Evolutionary conservation across 768 basidiomycete species (phyloP).

Genomic region (Hortiboletus flavorubellus): DNA sequence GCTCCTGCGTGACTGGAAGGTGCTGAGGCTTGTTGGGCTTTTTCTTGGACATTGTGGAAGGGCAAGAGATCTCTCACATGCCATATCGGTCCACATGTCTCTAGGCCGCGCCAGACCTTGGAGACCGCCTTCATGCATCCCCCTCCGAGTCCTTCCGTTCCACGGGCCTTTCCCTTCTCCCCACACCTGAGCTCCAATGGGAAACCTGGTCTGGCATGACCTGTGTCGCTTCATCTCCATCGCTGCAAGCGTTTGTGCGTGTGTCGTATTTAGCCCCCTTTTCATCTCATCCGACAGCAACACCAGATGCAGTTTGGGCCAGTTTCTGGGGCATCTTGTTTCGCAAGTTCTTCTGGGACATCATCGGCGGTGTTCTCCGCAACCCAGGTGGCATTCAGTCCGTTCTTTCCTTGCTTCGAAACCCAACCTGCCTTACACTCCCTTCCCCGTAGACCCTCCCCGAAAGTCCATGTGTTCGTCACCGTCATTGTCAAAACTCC

Average conservation of each 20-base stretch:
- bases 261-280: not conserved
- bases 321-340: constrained; percentile 76
- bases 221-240: constrained; percentile 67
- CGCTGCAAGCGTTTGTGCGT: constrained; percentile 71
- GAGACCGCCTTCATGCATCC: too few species aligned
- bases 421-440: not conserved
- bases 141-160: constrained; percentile 18
- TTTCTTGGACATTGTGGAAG: constrained; percentile 33
- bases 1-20: constrained; percentile 32
- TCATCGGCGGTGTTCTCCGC: constrained; percentile 76
- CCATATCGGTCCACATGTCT: too few species aligned
- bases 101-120: too few species aligned
- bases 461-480: constrained; percentile 60
- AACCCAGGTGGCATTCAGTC: constrained; percentile 79
- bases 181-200: constrained; percentile 46
- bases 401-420: constrained; percentile 27
- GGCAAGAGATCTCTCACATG: too few species aligned
- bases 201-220: constrained; percentile 79
- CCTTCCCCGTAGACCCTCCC: constrained; percentile 48
- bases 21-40: constrained; percentile 14
- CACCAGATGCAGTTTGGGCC: constrained; percentile 74
- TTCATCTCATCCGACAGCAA: constrained; percentile 8
- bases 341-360: constrained; percentile 98
- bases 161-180: constrained; percentile 6
- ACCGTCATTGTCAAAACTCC: constrained; percentile 75